Base-by-base conservation (phyloP, 345 rosid genomes). In the Aquilaria malaccensis region DNA sequence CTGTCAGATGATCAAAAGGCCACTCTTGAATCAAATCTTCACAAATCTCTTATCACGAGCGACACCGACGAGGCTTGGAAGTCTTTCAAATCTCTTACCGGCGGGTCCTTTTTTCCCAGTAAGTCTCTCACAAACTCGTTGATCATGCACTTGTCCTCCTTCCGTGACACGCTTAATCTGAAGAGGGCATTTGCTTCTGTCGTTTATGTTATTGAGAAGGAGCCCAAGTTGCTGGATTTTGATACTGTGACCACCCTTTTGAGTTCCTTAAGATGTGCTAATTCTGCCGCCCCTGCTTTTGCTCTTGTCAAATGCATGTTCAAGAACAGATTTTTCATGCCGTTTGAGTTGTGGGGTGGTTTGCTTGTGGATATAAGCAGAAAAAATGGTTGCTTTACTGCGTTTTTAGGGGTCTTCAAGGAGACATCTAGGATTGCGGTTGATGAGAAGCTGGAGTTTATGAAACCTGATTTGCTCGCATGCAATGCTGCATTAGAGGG, bases 141-240 rank as follows among this genome's bases (percentile, higher is more conserved):
- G 46, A 80, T 93, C 56, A 62, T 74, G 58, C 90, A 83, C 67
- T 72, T 93, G 32, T 77, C 94, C 48, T 76, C 87, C 50, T 62
- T 70, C 67, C 33, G 45, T 33, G 84, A 71, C 59, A 72, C 71
- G 10, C 96, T 77, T 64, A 85, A 79, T 62, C 88, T 89, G 72
- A 89, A 89, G 73, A 85, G 98, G 72, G 98, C 98, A 2, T 93
- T 89, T 73, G 96, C 90, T 13, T 87, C 94, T 60, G 80, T 80
- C 51, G 85, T 91, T 59, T 93, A 81, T 59, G 72, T 81, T 9
- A 70, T 87, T 37, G 94, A 84, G 75, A 89, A 84, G 71, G 70
- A 77, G 64, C 92, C 96, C 4, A 61, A 54, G 46, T 62, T 79
- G 58, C 60, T 93, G 1, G 89, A 85, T 3, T 84, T 76, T 58